Percentiles rank a stretch among this genome's conserved stretches.
Evolutionary conservation across 2,329 filamentous ascomycete species (phyloP).

Genomic region (Botrytis porri): DNA sequence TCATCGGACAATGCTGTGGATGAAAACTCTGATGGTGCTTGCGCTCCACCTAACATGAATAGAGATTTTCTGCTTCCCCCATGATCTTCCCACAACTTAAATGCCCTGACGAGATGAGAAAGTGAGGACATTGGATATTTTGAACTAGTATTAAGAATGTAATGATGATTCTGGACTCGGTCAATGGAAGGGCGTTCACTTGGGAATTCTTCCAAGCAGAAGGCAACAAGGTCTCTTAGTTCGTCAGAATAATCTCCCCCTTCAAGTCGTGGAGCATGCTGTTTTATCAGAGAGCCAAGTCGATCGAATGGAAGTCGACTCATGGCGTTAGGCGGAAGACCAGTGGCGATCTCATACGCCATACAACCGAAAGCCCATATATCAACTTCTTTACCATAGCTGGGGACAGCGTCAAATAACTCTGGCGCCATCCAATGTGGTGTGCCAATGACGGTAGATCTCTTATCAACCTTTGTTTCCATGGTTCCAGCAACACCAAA

Average conservation of each 20-base stretch:
- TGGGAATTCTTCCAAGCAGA: slow-evolving; percentile 68
- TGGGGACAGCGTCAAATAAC: slow-evolving; percentile 61
- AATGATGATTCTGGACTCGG: slow-evolving; percentile 66
- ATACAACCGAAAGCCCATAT: slow-evolving; percentile 86
- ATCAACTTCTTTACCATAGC: slow-evolving; percentile 71
- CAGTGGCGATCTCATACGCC: slow-evolving; percentile 77
- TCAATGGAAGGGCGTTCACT: slow-evolving; percentile 66
- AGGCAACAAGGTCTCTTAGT: slow-evolving; percentile 68
- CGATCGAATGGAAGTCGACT: slow-evolving; percentile 49
- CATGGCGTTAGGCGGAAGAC: slow-evolving; percentile 66
- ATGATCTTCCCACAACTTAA: slow-evolving; percentile 71
- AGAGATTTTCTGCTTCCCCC: slow-evolving; percentile 68
- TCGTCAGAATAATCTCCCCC: slow-evolving; percentile 68
- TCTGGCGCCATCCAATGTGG: slow-evolving; percentile 87
- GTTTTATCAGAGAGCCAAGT: slow-evolving; percentile 55
- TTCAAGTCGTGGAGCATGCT: slow-evolving; percentile 65
- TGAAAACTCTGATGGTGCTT: slow-evolving; percentile 42
- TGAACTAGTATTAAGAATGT: slow-evolving; percentile 60
- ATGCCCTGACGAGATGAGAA: slow-evolving; percentile 65
- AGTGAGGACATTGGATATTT: slow-evolving; percentile 63
- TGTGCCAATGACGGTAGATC: slow-evolving; percentile 78
- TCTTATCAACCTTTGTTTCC: slow-evolving; percentile 71
- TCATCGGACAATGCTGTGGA: slow-evolving; percentile 48
- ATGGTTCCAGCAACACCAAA: slow-evolving; percentile 80
- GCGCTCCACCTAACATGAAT: slow-evolving; percentile 58